Evolutionary conservation across 148 eudicot genomes (phyloP).

Genomic region (Chenopodium berlandieri): DNA sequence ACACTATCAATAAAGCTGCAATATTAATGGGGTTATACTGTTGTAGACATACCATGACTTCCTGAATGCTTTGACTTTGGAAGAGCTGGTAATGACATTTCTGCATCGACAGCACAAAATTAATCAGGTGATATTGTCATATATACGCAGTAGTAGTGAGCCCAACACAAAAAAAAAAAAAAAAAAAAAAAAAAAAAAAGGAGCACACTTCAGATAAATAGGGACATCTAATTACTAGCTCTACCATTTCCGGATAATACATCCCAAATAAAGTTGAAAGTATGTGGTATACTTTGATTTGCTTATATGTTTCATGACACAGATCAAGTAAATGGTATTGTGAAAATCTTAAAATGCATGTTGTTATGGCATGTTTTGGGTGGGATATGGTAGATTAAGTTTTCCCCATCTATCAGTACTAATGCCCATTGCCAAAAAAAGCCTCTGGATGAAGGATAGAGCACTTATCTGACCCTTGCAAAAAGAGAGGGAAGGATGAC

Average conservation of each 20-base stretch:
- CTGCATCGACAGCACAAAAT: conserved; percentile 41
- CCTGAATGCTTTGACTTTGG: conserved; percentile 63
- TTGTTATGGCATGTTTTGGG: background rate
- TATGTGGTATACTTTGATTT: background rate
- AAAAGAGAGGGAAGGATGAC: background rate
- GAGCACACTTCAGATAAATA: background rate
- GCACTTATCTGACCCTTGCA: background rate
- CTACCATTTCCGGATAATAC: background rate
- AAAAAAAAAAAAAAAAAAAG: background rate
- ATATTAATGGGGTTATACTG: background rate
- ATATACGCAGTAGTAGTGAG: background rate
- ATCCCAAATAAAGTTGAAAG: background rate
- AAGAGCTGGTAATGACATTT: conserved; percentile 94
- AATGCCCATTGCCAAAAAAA: background rate
- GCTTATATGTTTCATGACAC: background rate
- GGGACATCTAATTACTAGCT: background rate
- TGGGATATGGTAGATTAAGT: background rate
- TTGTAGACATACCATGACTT: conserved; percentile 44
- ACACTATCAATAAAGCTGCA: background rate
- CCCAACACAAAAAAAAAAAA: background rate
- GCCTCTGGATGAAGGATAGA: background rate
- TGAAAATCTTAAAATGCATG: background rate
- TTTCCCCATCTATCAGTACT: background rate
- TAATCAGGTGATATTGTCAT: conserved; percentile 10
- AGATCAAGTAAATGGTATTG: background rate